These are phyloP conservation scores for Gossypium davidsonii DNA, from an alignment of 441 rosid species.

Conservation along the genomic window DNA sequence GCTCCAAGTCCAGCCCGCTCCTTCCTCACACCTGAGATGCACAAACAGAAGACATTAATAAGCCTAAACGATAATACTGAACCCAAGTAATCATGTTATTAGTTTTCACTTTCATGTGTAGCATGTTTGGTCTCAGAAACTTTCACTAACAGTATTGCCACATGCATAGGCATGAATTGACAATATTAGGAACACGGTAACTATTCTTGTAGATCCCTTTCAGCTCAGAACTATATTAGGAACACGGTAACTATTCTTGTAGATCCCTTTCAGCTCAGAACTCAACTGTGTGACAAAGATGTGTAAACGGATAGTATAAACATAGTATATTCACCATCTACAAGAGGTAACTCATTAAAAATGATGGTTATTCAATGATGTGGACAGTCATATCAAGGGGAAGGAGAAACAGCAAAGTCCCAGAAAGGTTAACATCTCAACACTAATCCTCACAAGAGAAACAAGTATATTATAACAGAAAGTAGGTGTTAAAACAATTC, in stretches of 20 bases:
- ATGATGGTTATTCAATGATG: background rate
- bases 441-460: background rate
- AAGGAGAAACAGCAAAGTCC: background rate
- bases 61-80: background rate
- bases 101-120: background rate
- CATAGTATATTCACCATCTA: background rate
- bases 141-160: background rate
- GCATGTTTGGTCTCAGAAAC: background rate
- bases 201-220: background rate
- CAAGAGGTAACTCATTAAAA: background rate
- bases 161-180: background rate
- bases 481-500: background rate
- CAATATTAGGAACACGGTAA: background rate
- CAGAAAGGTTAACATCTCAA: background rate
- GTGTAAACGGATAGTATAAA: background rate
- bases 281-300: background rate
- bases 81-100: background rate
- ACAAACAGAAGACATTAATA: background rate
- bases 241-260: background rate
- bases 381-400: background rate
- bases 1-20: conserved; percentile 93
- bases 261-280: background rate
- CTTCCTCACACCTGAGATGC: conserved; percentile 70
- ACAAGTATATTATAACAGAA: background rate
- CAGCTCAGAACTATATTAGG: background rate